phyloP scores from a whole-genome alignment of 805 yeast species.

The Candida boleticola region DNA sequence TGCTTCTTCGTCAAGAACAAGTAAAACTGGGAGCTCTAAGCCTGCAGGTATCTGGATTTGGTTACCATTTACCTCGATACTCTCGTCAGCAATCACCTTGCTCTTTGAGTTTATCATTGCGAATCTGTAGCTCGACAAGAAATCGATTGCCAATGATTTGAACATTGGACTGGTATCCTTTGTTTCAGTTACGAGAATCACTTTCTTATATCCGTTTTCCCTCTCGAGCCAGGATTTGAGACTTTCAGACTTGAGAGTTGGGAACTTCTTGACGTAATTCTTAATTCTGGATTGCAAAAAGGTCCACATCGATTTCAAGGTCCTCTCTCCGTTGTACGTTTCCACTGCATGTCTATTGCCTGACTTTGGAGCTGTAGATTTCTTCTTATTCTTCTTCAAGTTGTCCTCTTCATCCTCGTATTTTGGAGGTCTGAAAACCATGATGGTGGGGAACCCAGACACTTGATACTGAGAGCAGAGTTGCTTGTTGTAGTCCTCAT shows the following conservation, averaged over 20 bases:
- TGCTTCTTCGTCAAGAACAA: conserved; percentile 19
- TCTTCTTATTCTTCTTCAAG: conserved; percentile 16
- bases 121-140: conserved; percentile 48
- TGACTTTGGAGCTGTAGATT: conserved; percentile 6
- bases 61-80: conserved; percentile 15
- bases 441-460: conserved; percentile 80
- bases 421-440: conserved; percentile 83
- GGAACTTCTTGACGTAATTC: conserved; percentile 59
- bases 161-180: conserved; percentile 51
- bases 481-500: conserved; percentile 59
- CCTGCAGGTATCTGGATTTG: conserved; percentile 17
- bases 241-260: conserved; percentile 21
- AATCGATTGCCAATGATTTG: conserved; percentile 71
- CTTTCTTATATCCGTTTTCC: conserved; percentile 28
- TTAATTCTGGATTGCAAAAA: conserved; percentile 58
- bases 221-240: conserved; percentile 26
- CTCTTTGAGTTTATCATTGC: conserved; percentile 38
- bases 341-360: conserved; percentile 49
- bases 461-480: conserved; percentile 67
- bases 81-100: conserved; percentile 12
- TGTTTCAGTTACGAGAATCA: conserved; percentile 54
- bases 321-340: conserved; percentile 60
- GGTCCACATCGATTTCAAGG: conserved; percentile 50
- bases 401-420: conserved; percentile 19
- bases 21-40: conserved; percentile 25